Conservation (phyloP, 75 land plant species). For the Sequoiadendron giganteum region DNA sequence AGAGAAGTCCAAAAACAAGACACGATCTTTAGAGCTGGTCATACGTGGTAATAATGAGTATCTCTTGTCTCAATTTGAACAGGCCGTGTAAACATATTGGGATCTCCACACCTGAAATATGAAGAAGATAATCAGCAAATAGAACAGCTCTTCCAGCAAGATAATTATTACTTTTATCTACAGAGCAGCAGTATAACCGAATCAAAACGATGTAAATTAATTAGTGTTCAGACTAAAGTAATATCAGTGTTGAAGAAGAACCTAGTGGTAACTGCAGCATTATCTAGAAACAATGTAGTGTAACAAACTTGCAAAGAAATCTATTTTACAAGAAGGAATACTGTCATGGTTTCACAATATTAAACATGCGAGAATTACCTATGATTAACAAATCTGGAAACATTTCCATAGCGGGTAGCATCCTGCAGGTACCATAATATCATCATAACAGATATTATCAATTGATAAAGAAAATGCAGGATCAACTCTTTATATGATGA, state of each 20-base stretch:
- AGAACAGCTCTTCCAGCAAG: background rate
- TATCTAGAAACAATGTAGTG: background rate
- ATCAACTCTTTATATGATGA: background rate
- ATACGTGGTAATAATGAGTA: slow-evolving; percentile 37
- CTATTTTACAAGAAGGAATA: background rate
- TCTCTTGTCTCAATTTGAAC: slow-evolving; percentile 34
- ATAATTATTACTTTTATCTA: background rate
- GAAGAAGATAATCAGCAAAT: background rate
- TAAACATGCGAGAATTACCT: slow-evolving; percentile 16
- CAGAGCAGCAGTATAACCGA: background rate
- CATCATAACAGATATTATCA: background rate
- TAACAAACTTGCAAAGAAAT: background rate
- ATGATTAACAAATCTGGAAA: slow-evolving; percentile 37
- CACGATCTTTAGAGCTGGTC: background rate
- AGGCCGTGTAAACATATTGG: slow-evolving; percentile 30
- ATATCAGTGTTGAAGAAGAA: background rate
- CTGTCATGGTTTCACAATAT: background rate
- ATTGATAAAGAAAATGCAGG: background rate
- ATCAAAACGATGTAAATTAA: background rate
- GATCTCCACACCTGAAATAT: slow-evolving; percentile 25
- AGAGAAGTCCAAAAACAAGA: background rate
- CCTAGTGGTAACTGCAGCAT: background rate
- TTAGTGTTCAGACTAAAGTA: background rate
- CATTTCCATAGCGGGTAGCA: slow-evolving; percentile 35
- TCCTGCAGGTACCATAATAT: slow-evolving; percentile 18